Evolutionary conservation across 192 early-diverging fungal genomes (phyloP).

Genomic region (Podila horticola): DNA sequence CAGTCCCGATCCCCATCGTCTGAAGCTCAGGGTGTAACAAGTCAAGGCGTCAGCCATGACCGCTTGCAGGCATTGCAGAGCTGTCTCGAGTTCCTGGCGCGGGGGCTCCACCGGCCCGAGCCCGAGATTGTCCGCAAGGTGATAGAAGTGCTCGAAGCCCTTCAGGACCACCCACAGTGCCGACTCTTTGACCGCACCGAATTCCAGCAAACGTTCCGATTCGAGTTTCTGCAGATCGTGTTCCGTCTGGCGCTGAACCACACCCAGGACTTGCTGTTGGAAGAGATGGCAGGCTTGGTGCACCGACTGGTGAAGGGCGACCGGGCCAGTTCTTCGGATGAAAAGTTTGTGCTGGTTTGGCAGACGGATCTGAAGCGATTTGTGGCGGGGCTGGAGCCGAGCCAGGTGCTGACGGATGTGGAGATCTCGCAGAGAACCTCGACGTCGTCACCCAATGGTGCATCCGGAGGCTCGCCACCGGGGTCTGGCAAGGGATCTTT

Average conservation of each 20-base stretch:
- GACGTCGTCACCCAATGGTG: not conserved
- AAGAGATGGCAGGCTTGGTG: constrained; percentile 33
- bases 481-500: not conserved
- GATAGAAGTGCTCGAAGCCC: constrained; percentile 18
- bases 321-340: not conserved
- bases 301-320: constrained; percentile 29
- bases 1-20: not conserved
- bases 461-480: not conserved
- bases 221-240: constrained; percentile 38
- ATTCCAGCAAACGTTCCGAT: constrained; percentile 26
- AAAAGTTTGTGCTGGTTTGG: constrained; percentile 32
- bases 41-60: not conserved
- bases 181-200: constrained; percentile 37
- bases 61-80: constrained; percentile 21
- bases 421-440: not conserved
- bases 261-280: constrained; percentile 36
- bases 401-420: constrained; percentile 9
- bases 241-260: constrained; percentile 24
- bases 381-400: constrained; percentile 23
- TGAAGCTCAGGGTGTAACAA: not conserved
- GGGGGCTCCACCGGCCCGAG: constrained; percentile 26
- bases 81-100: constrained; percentile 40
- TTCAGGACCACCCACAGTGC: constrained; percentile 28
- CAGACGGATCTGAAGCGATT: constrained; percentile 37
- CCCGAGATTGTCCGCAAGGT: constrained; percentile 39